Evolutionary conservation across 495 filamentous ascomycete genomes (phyloP).

Genomic region (Neurospora sp.): DNA sequence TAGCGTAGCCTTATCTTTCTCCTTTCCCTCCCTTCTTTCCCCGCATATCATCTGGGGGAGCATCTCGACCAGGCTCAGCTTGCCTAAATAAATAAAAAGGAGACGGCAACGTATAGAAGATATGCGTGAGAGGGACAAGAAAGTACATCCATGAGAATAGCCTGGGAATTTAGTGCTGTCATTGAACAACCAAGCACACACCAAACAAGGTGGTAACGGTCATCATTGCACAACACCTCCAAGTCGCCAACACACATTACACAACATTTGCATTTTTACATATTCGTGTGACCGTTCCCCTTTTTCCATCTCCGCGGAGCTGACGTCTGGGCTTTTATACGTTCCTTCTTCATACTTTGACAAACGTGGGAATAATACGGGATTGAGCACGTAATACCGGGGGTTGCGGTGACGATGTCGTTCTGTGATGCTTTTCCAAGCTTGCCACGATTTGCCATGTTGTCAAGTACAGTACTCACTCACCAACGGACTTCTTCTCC

Average conservation of each 20-base stretch:
- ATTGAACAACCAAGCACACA: background rate
- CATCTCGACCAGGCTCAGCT: background rate
- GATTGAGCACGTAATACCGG: background rate
- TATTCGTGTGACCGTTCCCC: background rate
- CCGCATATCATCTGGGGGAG: background rate
- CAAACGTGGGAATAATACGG: background rate
- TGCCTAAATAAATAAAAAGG: background rate
- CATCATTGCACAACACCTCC: background rate
- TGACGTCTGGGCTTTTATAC: background rate
- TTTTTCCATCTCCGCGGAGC: conserved; percentile 7
- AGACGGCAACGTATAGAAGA: background rate
- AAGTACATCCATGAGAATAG: background rate
- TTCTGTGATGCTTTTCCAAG: no score
- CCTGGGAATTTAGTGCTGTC: background rate
- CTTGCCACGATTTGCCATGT: no score
- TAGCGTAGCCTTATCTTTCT: background rate
- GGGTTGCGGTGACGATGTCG: no score
- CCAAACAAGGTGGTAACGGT: background rate
- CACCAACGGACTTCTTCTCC: no score
- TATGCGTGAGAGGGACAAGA: no score
- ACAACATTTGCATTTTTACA: background rate
- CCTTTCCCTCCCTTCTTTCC: background rate
- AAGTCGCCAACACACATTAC: background rate
- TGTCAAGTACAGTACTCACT: no score
- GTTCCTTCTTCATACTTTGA: background rate